These are phyloP conservation scores for Scutellaria minor DNA, from an alignment of 257 asterid species.

Conservation along the genomic window DNA sequence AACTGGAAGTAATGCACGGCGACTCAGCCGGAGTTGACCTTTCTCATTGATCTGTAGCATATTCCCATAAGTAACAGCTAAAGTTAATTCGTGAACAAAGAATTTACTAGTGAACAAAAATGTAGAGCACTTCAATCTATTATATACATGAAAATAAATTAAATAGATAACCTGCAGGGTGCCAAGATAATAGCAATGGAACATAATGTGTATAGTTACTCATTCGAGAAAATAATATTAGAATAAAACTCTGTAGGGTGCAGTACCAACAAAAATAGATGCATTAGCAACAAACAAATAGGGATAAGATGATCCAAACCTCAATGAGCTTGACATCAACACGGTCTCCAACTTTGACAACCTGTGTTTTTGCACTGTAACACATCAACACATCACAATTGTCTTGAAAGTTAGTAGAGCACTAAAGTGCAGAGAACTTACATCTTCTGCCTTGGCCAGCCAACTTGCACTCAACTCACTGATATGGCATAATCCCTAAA, in stretches of 20 bases:
- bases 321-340: constrained; percentile 96
- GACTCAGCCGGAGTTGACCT: constrained; percentile 95
- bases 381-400: constrained; percentile 32
- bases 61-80: constrained; percentile 17
- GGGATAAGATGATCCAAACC: constrained; percentile 51
- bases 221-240: neutral
- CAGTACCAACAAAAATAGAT: constrained; percentile 10
- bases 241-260: constrained; percentile 6
- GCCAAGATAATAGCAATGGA: neutral
- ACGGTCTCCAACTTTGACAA: constrained; percentile 87
- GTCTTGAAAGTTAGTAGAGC: constrained; percentile 15
- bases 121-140: constrained; percentile 15
- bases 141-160: no score
- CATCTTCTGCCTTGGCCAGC: constrained; percentile 96
- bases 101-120: neutral
- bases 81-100: neutral
- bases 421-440: constrained; percentile 47
- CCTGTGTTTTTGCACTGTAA: constrained; percentile 53
- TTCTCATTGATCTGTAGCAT: constrained; percentile 80
- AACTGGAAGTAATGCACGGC: constrained; percentile 83
- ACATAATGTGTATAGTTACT: neutral
- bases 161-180: neutral
- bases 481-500: constrained; percentile 93
- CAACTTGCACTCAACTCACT: constrained; percentile 91
- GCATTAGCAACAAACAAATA: constrained; percentile 24